These are phyloP conservation scores for Fusarium continuum DNA, from an alignment of 2,329 filamentous ascomycete genomes.

Conservation along the genomic window DNA sequence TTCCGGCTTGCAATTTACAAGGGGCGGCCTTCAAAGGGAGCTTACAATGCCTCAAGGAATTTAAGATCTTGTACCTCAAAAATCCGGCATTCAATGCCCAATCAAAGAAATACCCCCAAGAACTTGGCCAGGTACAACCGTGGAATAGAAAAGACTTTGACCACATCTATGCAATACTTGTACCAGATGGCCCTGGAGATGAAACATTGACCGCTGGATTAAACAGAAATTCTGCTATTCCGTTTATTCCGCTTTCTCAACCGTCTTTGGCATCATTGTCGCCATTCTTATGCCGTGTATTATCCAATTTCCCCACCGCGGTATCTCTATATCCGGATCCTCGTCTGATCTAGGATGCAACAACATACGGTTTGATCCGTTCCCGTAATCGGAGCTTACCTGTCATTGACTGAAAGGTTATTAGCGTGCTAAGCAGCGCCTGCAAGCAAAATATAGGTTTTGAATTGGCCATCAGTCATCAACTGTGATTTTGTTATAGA, in stretches of 20 bases:
- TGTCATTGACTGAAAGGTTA: neutral
- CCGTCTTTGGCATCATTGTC: neutral
- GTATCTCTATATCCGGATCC: constrained; percentile 27
- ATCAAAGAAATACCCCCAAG: too few relatives aligned
- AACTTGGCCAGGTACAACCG: too few relatives aligned
- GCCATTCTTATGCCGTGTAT: neutral
- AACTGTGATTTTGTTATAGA: neutral
- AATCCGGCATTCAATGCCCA: neutral
- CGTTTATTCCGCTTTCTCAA: neutral
- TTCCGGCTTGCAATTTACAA: neutral
- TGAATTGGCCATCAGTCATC: neutral
- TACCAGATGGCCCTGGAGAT: neutral
- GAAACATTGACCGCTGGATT: constrained; percentile 16
- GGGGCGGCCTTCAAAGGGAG: neutral
- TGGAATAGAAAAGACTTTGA: too few relatives aligned
- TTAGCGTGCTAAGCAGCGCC: neutral
- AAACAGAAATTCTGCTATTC: neutral
- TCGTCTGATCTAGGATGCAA: constrained; percentile 26
- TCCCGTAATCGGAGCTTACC: constrained; percentile 27
- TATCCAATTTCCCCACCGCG: constrained; percentile 9
- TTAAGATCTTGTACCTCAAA: neutral
- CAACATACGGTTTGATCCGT: constrained; percentile 28
- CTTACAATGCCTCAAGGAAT: neutral
- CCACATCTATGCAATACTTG: neutral
- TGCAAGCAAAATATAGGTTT: neutral